These are phyloP conservation scores for Tilletiaria anomala DNA, from an alignment of 1,284 basidiomycete genomes.

Conservation along the genomic window DNA sequence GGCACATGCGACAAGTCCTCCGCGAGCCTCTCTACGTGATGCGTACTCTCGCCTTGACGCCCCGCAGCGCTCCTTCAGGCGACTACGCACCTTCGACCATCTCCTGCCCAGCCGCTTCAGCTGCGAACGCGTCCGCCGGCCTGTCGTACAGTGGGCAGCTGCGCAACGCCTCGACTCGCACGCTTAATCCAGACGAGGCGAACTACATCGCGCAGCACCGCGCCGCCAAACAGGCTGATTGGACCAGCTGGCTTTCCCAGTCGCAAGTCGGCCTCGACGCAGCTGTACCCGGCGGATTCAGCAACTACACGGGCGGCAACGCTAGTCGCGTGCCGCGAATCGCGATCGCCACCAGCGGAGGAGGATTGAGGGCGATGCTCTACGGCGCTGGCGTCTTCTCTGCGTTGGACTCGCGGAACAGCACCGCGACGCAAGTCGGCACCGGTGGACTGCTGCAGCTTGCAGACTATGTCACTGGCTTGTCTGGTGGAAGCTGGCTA, in stretches of 20 bases:
- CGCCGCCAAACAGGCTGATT: slow-evolving; percentile 5
- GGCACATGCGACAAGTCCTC: too few species aligned
- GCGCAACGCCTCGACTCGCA: slow-evolving; percentile 16
- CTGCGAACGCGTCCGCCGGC: too few species aligned
- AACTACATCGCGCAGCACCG: slow-evolving; percentile 21
- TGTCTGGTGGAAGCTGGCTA: slow-evolving; percentile 35
- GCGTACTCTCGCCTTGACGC: too few species aligned
- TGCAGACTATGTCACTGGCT: slow-evolving; percentile 30
- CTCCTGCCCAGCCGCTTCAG: too few species aligned
- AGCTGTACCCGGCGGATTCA: slow-evolving; percentile 16
- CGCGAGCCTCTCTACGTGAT: too few species aligned
- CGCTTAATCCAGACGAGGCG: slow-evolving; percentile 13
- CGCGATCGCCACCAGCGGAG: slow-evolving; percentile 43
- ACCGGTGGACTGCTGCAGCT: slow-evolving; percentile 34
- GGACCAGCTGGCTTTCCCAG: slow-evolving; percentile 21
- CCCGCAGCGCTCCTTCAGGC: slow-evolving; percentile 13
- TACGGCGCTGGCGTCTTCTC: slow-evolving; percentile 22
- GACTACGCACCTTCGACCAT: slow-evolving; percentile 20
- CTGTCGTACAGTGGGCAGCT: too few species aligned
- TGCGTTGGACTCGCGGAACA: slow-evolving; percentile 30
- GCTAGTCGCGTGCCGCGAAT: slow-evolving; percentile 33
- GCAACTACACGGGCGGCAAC: slow-evolving; percentile 15
- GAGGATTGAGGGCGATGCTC: slow-evolving; percentile 45
- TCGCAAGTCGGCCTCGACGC: slow-evolving; percentile 9
- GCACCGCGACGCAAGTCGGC: slow-evolving; percentile 24